Base-by-base conservation (phyloP, 2,329 filamentous ascomycete genomes). In the Daldinia eschscholtzii region DNA sequence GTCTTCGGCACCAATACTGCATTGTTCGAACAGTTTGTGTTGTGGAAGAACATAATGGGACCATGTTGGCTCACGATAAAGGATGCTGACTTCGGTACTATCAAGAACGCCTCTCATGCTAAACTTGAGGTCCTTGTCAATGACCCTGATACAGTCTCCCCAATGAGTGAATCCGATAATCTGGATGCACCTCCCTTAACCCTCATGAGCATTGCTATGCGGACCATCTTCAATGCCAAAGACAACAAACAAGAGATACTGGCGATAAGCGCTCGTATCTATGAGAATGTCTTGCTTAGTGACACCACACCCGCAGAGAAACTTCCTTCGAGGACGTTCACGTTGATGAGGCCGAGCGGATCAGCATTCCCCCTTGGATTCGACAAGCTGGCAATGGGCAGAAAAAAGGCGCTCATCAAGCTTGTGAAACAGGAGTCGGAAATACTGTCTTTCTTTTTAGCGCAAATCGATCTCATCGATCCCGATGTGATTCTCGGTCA, bases 11-110 rank as follows among this genome's bases (percentile, higher is more conserved):
- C 92, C 64, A 97, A 96, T 79, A 99, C 96, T 0, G 90, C 93
- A 0, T 85, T 99, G 0, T 99, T 99, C 75, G 96, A 99, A 81
- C 96, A 99, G 75, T 99, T 99, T 77, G 96, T 99, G 20, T 86
- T 99, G 4, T 98, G 94, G 92, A 98, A 98, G 83, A 97, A 97
- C 77, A 93, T 99, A 74, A 99, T 98, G 95, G 96, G 96, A 1
- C 96, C 96, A 33, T 98, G 96, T 79, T 99, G 96, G 96, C 87
- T 99, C 52, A 94, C 91, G 77, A 96, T 99, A 62, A 88, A 94
- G 72, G 91, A 92, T 72, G 92, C 92, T 33, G 91, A 98, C 79
- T 98, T 97, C 78, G 87, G 87, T 18, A 85, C 92, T 5, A 86
- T 98, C 73, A 95, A 93, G 80, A 98, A 98, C 75, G 92, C 94